These are phyloP conservation scores for Cryptosporidium meleagridis DNA, from an alignment of 169 alveolate species.

Conservation along the genomic window DNA sequence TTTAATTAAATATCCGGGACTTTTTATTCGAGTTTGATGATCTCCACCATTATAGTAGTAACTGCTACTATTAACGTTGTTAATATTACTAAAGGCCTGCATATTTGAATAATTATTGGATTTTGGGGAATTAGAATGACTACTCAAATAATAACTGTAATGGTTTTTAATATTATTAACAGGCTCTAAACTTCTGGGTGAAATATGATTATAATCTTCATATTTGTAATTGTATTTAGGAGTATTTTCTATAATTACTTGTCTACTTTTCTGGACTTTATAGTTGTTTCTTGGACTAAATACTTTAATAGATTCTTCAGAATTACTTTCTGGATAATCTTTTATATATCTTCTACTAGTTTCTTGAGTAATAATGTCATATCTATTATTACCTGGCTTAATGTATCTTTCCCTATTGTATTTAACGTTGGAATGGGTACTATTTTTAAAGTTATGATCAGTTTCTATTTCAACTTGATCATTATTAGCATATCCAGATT, in stretches of 20 bases:
- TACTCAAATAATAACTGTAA: neutral
- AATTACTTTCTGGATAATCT: constrained; percentile 5
- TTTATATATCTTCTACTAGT: neutral
- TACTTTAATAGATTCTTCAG: neutral
- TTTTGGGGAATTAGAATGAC: neutral
- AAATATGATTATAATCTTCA: too few relatives aligned
- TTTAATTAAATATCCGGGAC: neutral
- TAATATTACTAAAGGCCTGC: neutral
- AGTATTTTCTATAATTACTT: too few relatives aligned
- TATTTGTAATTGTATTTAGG: too few relatives aligned
- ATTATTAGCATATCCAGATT: constrained; percentile 7
- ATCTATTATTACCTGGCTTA: constrained; percentile 19
- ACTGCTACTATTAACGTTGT: neutral
- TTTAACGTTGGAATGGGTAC: neutral
- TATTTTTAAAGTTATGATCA: neutral
- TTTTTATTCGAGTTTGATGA: neutral
- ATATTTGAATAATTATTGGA: neutral
- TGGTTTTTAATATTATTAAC: neutral
- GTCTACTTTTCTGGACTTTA: neutral
- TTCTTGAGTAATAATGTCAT: constrained; percentile 14
- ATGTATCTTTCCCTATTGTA: constrained; percentile 2
- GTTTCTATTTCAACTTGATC: neutral
- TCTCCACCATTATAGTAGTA: neutral
- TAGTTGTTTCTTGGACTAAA: neutral
- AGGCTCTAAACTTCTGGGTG: neutral